Base-by-base conservation (phyloP, 306 rosid species). In the Urtica urens region DNA sequence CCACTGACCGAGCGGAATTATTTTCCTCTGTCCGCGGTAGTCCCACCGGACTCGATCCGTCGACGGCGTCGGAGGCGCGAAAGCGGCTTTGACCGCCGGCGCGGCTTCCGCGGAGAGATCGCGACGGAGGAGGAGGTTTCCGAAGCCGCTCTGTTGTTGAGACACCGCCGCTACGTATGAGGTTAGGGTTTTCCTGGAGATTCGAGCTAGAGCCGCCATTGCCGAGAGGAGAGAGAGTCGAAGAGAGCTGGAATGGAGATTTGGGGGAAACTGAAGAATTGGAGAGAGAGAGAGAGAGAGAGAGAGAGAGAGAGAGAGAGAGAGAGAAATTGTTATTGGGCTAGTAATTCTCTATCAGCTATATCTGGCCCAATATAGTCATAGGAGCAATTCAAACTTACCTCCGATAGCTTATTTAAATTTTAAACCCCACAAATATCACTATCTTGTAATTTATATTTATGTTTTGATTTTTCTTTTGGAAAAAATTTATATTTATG, bases 1-100 rank as follows among this genome's bases (percentile, higher is more conserved):
- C 99, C 99, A 92, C 65, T 92, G 94, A 4, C 99, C 96, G 57
- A 92, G 62, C 0, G 96, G 99, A 20, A 92, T 80, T 31, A 92
- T 82, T 75, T 55, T 53, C 58, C 99, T 76, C 76, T 92, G 99
- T 10, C 99, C 99, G 74, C 99, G 77, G 74, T 92, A 92, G 74
- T 92, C 99, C 99, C 99, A 86, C 2, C 70, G 77, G 59, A 92
- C 86, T 9, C 93, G 96, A 82, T 85, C 93, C 54, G 72, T 50
- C 5, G 96, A 73, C 1, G 87, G 74, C 5, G 74, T 17, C 1
- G 87, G 74, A 3, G 76, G 15, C 2, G 82, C 61, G 42, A 71
- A 31, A 56, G 69, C 82, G 12, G 77, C 47, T 0, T 77, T 79
- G 49, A 73, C 78, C 10, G 99, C 59, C 9, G 88, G 4, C n/a